A percentile compares a stretch with the other conserved stretches of the same genome.
Conservation (phyloP, 192 early-diverging fungal species). For the Entomortierella lignicola region DNA sequence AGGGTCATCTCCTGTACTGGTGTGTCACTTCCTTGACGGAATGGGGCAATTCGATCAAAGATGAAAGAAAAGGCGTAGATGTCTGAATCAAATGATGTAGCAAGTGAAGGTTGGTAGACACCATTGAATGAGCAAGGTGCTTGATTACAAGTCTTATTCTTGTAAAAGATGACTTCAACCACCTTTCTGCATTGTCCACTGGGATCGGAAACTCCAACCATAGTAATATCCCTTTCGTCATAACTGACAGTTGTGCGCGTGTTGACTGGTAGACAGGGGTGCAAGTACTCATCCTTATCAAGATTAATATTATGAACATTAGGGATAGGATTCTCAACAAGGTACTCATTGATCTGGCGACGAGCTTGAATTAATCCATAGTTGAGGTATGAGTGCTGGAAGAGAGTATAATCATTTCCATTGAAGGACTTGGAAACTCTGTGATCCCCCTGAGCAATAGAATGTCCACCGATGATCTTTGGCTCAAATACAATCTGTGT, state of each 20-base stretch:
- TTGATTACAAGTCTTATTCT: conserved; percentile 67
- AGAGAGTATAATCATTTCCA: conserved; percentile 80
- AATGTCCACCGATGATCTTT: conserved; percentile 45
- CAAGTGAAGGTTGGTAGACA: conserved; percentile 88
- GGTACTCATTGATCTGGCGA: conserved; percentile 71
- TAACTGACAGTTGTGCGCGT: conserved; percentile 11
- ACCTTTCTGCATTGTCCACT: conserved; percentile 64
- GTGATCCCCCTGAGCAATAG: conserved; percentile 75
- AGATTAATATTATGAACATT: conserved; percentile 17
- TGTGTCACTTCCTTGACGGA: conserved; percentile 62
- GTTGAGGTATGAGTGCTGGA: conserved; percentile 95
- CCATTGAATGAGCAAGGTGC: conserved; percentile 92
- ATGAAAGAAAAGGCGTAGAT: conserved; percentile 98
- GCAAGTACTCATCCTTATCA: conserved; percentile 58
- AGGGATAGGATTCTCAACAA: conserved; percentile 44
- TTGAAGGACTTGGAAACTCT: conserved; percentile 77
- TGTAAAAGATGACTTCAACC: conserved; percentile 78
- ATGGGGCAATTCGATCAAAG: conserved; percentile 86
- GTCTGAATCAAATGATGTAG: conserved; percentile 76
- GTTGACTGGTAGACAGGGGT: conserved; percentile 60
- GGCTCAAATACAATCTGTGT: conserved; percentile 99
- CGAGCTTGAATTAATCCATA: conserved; percentile 93
- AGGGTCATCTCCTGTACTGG: conserved; percentile 76
- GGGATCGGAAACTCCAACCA: conserved; percentile 70
- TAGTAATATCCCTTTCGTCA: conserved; percentile 36